Base-by-base conservation (phyloP, 2,329 filamentous ascomycete genomes). In the Atkinsonella texensis region DNA sequence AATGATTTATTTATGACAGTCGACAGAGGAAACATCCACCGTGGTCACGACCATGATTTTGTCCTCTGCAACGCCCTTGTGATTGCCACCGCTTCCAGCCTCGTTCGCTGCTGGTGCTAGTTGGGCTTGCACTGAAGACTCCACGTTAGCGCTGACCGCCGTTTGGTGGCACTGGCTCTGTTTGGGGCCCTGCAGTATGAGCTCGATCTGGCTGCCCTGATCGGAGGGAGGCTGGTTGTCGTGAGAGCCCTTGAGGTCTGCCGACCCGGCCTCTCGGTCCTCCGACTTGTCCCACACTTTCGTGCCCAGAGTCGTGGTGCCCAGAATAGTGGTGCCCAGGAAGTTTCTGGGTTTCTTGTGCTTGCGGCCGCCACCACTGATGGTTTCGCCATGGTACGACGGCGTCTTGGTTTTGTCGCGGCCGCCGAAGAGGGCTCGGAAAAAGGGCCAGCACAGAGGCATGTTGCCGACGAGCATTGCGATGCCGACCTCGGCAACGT, bases 391-490 rank as follows among this genome's bases (percentile, higher is more conserved):
- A 20, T 55, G 57, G 15, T 61, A 62, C 2, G 59, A 60, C 2
- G 62, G 62, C 18, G 57, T 58, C 1, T 58, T 57, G 0, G 58
- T 54, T 40, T 57, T 48, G 20, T 57, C 57, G 18, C 51, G 57
- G 46, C 55, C 54, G 20, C 63, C 61, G 8, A 64, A 51, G 0
- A 75, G 53, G 9, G 71, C 69, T 43, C 76, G 72, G 32, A 80
- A 68, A 18, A 83, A 67, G 0, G 76, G 74, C 73, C 78, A 83
- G 55, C 73, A 75, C 47, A 81, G 75, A 0, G 80, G 79, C 6
- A 83, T 68, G 54, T 83, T 83, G 31, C 78, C 73, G 15, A 82
- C 79, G 47, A 81, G 71, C 41, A 83, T 70, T 6, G 79, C 77
- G 0, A 80, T 80, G 44, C 74, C 77, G 12, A 74, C 72, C 59